phyloP scores from a whole-genome alignment of 225 moss, liverwort and hornwort species.

The Ulota crispa region DNA sequence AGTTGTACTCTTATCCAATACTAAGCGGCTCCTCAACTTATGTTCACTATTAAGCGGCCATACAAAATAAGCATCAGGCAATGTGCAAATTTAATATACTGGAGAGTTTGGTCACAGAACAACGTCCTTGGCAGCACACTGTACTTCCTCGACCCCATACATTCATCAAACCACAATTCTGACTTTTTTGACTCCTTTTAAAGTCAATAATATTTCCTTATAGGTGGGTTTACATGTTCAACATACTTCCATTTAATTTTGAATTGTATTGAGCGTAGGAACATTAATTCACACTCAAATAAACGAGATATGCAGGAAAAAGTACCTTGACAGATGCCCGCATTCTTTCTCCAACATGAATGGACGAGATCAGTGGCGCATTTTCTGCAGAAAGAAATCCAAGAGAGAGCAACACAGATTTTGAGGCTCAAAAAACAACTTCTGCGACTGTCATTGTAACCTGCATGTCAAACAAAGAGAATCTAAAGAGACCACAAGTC shows the following conservation, averaged over 20 bases:
- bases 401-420: neutral
- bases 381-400: conserved; percentile 37
- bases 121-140: conserved; percentile 3
- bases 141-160: neutral
- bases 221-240: neutral
- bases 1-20: conserved; percentile 9
- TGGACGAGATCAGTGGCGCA: conserved; percentile 67
- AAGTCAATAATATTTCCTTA: neutral
- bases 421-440: conserved; percentile 10
- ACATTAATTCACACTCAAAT: neutral
- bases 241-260: neutral
- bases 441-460: conserved; percentile 4
- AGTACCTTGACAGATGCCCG: conserved; percentile 88
- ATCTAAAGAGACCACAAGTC: neutral
- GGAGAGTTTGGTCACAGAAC: neutral
- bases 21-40: neutral
- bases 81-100: neutral
- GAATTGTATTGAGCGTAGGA: neutral
- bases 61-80: conserved; percentile 4
- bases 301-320: neutral
- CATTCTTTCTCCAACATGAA: conserved; percentile 91
- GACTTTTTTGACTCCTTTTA: neutral
- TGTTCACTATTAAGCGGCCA: neutral
- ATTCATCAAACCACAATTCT: conserved; percentile 7
- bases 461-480: conserved; percentile 14